Base-by-base conservation (phyloP, 108 stramenopile genomes). In the Hondaea fermentalgiana region DNA sequence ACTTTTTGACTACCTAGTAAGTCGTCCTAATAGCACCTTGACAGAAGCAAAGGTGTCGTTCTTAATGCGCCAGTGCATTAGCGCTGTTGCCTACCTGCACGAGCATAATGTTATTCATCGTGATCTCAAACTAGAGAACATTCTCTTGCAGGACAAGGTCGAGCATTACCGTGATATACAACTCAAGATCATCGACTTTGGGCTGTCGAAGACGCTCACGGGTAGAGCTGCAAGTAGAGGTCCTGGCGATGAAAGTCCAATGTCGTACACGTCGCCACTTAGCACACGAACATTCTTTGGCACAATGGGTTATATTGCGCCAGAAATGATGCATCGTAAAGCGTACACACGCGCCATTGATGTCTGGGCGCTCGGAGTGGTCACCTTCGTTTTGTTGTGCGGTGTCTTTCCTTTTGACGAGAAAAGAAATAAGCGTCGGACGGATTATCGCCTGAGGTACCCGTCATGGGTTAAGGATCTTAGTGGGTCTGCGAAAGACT, bases 321-420 rank as follows among this genome's bases (percentile, higher is more conserved):
- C 76, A 6, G 76, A 83, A 53, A 83, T 83, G 76, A 83, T 83
- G 76, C 76, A 28, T 21, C 76, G 76, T 12, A 47, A 23, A 23
- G 76, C 53, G 16, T 89, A 89, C 60, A 88, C 88, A 53, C 4
- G 29, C 5, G 44, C 72, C 5, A 88, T 89, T 8, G 95, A 95
- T 90, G 59, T 94, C 59, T 95, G 95, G 95, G 92, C 93, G 53
- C 60, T 94, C 42, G 95, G 95, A 23, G 93, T 95, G 5, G 91
- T 94, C 21, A 43, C 92, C 5, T 95, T 93, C 89, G 94, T 94
- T 91, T 58, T 95, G 72, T 87, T 95, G 28, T 90, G 89, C 16
- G 95, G 94, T 16, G 57, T 89, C 28, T 88, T 93, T 44, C 94
- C 94, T 8, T 95, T 95, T 69, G 64, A 69, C 42, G 64, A 69